phyloP scores from a whole-genome alignment of 345 rosid species.

The Salix udensis region DNA sequence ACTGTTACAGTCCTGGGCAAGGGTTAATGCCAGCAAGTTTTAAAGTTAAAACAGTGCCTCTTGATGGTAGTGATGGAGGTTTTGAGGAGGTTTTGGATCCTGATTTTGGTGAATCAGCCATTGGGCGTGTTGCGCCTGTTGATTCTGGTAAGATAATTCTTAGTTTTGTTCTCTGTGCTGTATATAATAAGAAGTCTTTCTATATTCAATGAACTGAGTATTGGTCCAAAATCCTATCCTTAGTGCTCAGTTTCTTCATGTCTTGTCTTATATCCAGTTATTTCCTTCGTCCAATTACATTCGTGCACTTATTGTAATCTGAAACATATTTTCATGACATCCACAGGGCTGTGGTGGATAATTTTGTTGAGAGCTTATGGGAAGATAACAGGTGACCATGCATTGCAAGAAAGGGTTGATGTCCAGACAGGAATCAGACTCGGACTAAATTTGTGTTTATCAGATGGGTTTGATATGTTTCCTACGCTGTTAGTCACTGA shows the following conservation, averaged over 20 bases:
- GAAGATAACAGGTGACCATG: conserved; percentile 76
- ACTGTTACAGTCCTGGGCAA: conserved; percentile 94
- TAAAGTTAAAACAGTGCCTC: conserved; percentile 66
- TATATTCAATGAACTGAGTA: background rate
- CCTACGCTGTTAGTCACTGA: conserved; percentile 90
- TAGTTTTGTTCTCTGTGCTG: background rate
- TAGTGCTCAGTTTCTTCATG: background rate
- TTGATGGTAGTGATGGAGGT: conserved; percentile 56
- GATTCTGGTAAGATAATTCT: conserved; percentile 64
- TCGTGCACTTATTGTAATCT: background rate
- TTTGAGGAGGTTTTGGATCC: conserved; percentile 84
- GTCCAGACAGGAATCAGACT: conserved; percentile 92
- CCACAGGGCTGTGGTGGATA: conserved; percentile 89
- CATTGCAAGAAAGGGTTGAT: conserved; percentile 90
- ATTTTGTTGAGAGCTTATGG: conserved; percentile 89
- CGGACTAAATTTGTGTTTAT: conserved; percentile 71
- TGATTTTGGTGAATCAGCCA: conserved; percentile 95
- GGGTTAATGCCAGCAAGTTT: conserved; percentile 98
- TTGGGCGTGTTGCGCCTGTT: conserved; percentile 96
- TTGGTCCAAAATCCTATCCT: background rate
- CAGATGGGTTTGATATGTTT: conserved; percentile 96
- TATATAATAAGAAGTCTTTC: background rate
- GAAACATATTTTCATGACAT: background rate
- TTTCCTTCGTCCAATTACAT: background rate
- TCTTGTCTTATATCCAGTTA: background rate